These are phyloP conservation scores for Epithele typhae DNA, from an alignment of 768 basidiomycete genomes.

Conservation along the genomic window DNA sequence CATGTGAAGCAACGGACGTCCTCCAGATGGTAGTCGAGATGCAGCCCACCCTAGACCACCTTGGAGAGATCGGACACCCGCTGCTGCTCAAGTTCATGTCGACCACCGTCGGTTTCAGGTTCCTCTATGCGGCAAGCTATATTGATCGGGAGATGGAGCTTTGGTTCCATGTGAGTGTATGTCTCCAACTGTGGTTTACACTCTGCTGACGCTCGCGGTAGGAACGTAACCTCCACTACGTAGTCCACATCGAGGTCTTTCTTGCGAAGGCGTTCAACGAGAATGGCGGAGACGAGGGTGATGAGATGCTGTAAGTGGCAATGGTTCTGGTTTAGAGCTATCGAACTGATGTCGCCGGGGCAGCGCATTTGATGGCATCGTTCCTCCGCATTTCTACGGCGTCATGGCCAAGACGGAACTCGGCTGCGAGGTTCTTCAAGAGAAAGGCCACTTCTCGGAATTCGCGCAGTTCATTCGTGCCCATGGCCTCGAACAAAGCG, in stretches of 20 bases:
- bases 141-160: constrained; percentile 93
- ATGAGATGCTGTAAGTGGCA: constrained; percentile 47
- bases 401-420: constrained; percentile 97
- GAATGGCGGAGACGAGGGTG: constrained; percentile 55
- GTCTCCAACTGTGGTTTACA: not conserved
- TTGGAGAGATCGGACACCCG: constrained; percentile 89
- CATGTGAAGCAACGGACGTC: constrained; percentile 78
- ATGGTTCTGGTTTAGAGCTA: not conserved
- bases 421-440: constrained; percentile 86
- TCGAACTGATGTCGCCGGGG: not conserved
- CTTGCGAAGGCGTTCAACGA: constrained; percentile 73
- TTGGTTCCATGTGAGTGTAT: constrained; percentile 81
- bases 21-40: constrained; percentile 90
- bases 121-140: constrained; percentile 87
- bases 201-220: constrained; percentile 30
- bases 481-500: constrained; percentile 81
- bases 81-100: constrained; percentile 95
- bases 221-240: constrained; percentile 93
- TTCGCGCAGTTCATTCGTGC: constrained; percentile 88
- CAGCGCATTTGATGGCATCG: constrained; percentile 80
- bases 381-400: constrained; percentile 95
- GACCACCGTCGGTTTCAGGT: constrained; percentile 87
- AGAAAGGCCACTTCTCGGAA: constrained; percentile 87
- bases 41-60: constrained; percentile 92
- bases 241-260: constrained; percentile 91